Evolutionary conservation across 495 filamentous ascomycete species (phyloP).

Genomic region (Aspergillus mulundensis): DNA sequence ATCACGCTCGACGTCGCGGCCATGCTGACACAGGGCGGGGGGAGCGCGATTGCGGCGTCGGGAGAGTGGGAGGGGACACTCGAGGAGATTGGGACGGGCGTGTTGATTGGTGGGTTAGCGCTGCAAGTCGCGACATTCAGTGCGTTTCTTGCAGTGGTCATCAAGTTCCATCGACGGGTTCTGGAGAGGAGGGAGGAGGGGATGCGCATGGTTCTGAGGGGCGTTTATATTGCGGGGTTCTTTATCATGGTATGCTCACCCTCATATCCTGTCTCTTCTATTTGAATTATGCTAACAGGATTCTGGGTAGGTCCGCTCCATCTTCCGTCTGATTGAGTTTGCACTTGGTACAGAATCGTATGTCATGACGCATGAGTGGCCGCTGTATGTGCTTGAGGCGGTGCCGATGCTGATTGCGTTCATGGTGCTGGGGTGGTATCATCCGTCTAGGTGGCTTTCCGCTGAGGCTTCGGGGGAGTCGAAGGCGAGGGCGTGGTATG

Average conservation of each 20-base stretch:
- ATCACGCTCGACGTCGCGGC: conserved; percentile 31
- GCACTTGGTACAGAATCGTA: conserved; percentile 31
- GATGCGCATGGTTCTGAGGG: conserved; percentile 23
- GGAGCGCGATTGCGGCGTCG: conserved; percentile 30
- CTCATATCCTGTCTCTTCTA: background rate
- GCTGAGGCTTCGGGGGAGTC: background rate
- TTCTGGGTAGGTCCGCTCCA: conserved; percentile 22
- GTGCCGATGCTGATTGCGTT: conserved; percentile 36
- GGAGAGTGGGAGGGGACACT: conserved; percentile 25
- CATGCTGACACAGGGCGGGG: conserved; percentile 31
- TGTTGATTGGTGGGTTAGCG: conserved; percentile 27
- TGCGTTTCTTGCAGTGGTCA: conserved; percentile 25
- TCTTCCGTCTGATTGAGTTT: conserved; percentile 38
- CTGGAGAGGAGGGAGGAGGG: conserved; percentile 3
- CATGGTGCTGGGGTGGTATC: conserved; percentile 24
- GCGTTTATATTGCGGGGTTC: conserved; percentile 22
- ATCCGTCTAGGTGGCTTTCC: conserved; percentile 18
- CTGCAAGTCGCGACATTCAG: conserved; percentile 27
- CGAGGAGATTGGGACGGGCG: conserved; percentile 19
- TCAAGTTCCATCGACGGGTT: conserved; percentile 13
- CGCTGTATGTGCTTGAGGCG: conserved; percentile 36
- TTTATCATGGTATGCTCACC: conserved; percentile 26
- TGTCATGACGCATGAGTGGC: conserved; percentile 34
- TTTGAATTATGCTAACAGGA: background rate
- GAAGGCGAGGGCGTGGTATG: background rate